Evolutionary conservation across 306 rosid genomes (phyloP), one percentile per base, ranked within the genome.

Genomic region (Sindora glabra): DNA sequence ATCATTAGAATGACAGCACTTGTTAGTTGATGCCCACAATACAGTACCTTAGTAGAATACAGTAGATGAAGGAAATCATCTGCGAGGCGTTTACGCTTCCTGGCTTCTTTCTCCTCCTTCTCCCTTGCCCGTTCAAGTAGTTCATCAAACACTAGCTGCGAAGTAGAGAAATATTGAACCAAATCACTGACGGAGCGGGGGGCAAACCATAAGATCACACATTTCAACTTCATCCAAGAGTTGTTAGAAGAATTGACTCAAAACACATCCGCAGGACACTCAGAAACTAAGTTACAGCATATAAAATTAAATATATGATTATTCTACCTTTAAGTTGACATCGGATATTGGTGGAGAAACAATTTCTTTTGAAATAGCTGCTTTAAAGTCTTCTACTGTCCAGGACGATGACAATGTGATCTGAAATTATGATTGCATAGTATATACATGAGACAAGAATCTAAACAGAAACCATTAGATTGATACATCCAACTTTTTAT

Each of bases 71-170:
- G 63, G 48, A 87, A 90, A 48, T 83, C 95, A 73, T 87, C 96
- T 11, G 70, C 72, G 61, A 83, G 89, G 50, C 95, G 95, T 77
- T 85, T 87, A 38, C 80, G 95, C 70, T 78, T 87, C 80, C 85
- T 90, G 47, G 89, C 89, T 69, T 87, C 96, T 78, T 87, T 90
- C 73, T 90, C 96, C 74, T 90, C 96, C 76, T 81, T 90, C 80
- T 90, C 96, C 74, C 71, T 79, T 10, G 71, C 85, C 41, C 95
- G 81, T 69, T 81, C 95, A 17, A 82, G 76, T 70, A 87, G 77
- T 63, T 90, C 97, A 40, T 87, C 94, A 73, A 87, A 87, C 61
- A 87, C 94, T 42, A 90, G 62, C 97, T 90, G 91, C 87, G 79
- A 65, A 69, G 64, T 47, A 38, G 56, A 47, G 61, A 68, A 65